phyloP scores from a whole-genome alignment of 1,139 yeast genomes.

The Scheffersomyces quercinus region DNA sequence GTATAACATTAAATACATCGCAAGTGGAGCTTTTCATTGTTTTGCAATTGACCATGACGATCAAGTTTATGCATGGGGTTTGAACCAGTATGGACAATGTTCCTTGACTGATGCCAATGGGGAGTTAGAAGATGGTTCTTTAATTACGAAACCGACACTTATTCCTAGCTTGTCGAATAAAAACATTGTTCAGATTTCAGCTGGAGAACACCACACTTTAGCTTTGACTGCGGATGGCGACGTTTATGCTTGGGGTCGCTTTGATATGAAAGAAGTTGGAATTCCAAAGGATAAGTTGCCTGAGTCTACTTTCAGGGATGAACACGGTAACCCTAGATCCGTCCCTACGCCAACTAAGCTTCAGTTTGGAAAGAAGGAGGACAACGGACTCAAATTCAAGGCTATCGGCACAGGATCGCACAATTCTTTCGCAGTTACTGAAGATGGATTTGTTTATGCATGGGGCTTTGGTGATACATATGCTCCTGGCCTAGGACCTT shows the following conservation, averaged over 20 bases:
- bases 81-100: constrained; percentile 96
- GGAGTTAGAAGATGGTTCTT: constrained; percentile 74
- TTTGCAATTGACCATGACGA: constrained; percentile 83
- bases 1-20: constrained; percentile 73
- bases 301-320: constrained; percentile 71
- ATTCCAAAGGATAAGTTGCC: constrained; percentile 63
- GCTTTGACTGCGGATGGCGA: constrained; percentile 73
- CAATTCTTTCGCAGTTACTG: constrained; percentile 83
- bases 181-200: constrained; percentile 64
- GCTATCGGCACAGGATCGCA: constrained; percentile 84
- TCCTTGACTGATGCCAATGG: constrained; percentile 63
- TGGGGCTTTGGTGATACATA: constrained; percentile 99
- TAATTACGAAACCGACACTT: constrained; percentile 74
- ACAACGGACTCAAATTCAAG: constrained; percentile 46
- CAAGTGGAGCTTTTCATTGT: constrained; percentile 94
- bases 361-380: constrained; percentile 26
- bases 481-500: constrained; percentile 92
- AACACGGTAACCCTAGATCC: constrained; percentile 80
- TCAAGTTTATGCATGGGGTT: constrained; percentile 85
- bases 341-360: constrained; percentile 82
- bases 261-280: constrained; percentile 92
- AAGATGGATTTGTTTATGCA: constrained; percentile 81
- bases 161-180: constrained; percentile 60
- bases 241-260: constrained; percentile 83
- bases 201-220: constrained; percentile 93